Evolutionary conservation across 495 filamentous ascomycete species (phyloP).

Genomic region (Xylaria telfairii): DNA sequence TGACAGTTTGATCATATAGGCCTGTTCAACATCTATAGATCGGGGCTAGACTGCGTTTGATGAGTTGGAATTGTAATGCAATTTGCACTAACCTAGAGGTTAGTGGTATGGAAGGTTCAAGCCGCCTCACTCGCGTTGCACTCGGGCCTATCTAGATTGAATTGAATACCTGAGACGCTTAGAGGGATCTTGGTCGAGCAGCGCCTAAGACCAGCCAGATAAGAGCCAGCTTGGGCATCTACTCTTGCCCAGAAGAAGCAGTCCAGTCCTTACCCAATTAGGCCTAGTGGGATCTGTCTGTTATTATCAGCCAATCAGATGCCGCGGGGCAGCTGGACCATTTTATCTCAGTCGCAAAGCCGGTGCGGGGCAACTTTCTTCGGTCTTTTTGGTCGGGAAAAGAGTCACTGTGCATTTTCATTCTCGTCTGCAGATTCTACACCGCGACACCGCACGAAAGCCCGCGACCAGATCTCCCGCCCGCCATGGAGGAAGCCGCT

Average conservation of each 20-base stretch:
- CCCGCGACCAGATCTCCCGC: not conserved
- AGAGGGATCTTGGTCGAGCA: too few relatives aligned
- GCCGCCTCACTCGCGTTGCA: not conserved
- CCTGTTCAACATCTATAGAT: too few relatives aligned
- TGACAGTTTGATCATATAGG: not conserved
- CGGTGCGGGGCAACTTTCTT: slow-evolving; percentile 21
- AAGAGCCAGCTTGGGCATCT: slow-evolving; percentile 7
- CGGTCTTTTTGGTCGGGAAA: not conserved
- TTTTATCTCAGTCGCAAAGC: slow-evolving; percentile 19
- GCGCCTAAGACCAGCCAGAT: not conserved
- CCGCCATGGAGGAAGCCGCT: slow-evolving; percentile 49
- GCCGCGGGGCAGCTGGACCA: slow-evolving; percentile 16
- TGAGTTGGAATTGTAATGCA: not conserved
- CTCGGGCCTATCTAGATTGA: not conserved
- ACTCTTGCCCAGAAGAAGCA: slow-evolving; percentile 3
- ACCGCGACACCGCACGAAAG: not conserved
- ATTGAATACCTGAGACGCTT: too few relatives aligned
- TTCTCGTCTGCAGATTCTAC: not conserved
- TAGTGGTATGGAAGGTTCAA: too few relatives aligned
- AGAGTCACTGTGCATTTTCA: slow-evolving; percentile 3
- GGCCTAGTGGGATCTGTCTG: slow-evolving; percentile 10
- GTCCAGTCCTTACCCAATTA: not conserved
- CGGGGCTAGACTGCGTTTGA: not conserved
- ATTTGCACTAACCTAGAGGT: too few relatives aligned
- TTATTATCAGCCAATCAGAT: slow-evolving; percentile 9